phyloP scores from a whole-genome alignment of 2,329 filamentous ascomycete genomes.

The Penicillium rolfsii region DNA sequence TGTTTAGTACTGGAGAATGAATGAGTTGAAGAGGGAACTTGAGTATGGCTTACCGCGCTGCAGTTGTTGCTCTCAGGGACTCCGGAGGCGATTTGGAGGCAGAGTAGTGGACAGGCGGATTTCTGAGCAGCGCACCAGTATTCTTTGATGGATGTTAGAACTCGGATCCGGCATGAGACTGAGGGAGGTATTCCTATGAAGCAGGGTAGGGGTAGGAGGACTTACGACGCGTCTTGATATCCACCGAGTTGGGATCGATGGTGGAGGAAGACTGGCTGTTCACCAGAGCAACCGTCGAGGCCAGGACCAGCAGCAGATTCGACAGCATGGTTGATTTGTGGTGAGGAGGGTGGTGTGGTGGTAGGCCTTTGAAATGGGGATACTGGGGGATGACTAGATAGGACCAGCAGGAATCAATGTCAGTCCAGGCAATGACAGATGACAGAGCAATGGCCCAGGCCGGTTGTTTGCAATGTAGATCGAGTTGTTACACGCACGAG shows the following conservation, averaged over 20 bases:
- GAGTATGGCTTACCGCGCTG: constrained; percentile 38
- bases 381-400: neutral
- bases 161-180: neutral
- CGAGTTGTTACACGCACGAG: neutral
- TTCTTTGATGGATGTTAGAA: constrained; percentile 31
- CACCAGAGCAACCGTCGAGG: constrained; percentile 37
- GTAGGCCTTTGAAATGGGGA: neutral
- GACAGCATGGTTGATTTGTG: constrained; percentile 31
- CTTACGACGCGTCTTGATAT: constrained; percentile 42
- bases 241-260: constrained; percentile 45
- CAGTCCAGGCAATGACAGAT: neutral
- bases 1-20: neutral
- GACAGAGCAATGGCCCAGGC: neutral
- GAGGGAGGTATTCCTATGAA: neutral
- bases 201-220: neutral
- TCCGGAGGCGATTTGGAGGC: constrained; percentile 45
- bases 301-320: constrained; percentile 38
- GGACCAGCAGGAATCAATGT: neutral
- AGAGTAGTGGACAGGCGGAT: constrained; percentile 50
- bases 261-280: constrained; percentile 36
- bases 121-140: constrained; percentile 50
- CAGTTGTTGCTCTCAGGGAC: constrained; percentile 45
- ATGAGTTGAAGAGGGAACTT: too few relatives aligned
- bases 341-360: neutral
- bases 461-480: constrained; percentile 1